phyloP scores from a whole-genome alignment of 352 stramenopile genomes.

The Pythium dissimile region DNA sequence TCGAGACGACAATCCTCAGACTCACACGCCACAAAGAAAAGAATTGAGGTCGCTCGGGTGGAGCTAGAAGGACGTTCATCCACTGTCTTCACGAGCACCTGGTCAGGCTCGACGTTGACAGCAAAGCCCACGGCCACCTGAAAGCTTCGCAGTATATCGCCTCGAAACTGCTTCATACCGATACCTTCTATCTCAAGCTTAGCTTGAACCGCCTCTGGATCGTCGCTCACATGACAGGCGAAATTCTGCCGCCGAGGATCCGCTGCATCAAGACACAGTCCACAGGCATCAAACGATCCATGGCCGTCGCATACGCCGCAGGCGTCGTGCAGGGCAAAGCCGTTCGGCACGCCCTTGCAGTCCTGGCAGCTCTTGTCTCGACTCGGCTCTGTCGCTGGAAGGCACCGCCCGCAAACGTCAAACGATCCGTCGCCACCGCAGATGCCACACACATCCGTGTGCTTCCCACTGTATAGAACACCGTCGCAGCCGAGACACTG shows the following conservation, averaged over 20 bases:
- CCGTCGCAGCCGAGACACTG: slow-evolving; percentile 28
- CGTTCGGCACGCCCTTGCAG: slow-evolving; percentile 28
- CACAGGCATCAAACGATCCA: slow-evolving; percentile 36
- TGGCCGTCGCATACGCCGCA: slow-evolving; percentile 32
- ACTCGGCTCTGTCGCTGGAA: slow-evolving; percentile 18
- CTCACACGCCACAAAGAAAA: slow-evolving; percentile 21
- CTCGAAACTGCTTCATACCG: slow-evolving; percentile 16
- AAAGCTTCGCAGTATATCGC: slow-evolving; percentile 14
- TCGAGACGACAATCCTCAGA: slow-evolving; percentile 12
- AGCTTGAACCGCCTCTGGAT: slow-evolving; percentile 24
- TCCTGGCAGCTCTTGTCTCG: slow-evolving; percentile 26
- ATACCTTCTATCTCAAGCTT: slow-evolving; percentile 25
- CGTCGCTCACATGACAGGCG: slow-evolving; percentile 27
- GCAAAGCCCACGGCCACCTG: slow-evolving; percentile 18
- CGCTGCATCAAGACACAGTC: slow-evolving; percentile 29
- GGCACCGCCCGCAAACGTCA: slow-evolving; percentile 27
- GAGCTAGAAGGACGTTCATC: too few relatives aligned
- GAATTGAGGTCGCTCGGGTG: too few relatives aligned
- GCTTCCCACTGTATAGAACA: slow-evolving; percentile 24
- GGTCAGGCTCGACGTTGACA: not conserved
- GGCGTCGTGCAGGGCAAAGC: slow-evolving; percentile 12
- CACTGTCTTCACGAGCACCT: slow-evolving; percentile 19
- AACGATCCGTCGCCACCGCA: slow-evolving; percentile 30
- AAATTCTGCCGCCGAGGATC: slow-evolving; percentile 31
- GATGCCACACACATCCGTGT: slow-evolving; percentile 26